Percentiles rank a stretch among this genome's conserved stretches.
These are phyloP conservation scores for Cenchrus purpureus DNA, from an alignment of 176 grass and related monocot species.

Conservation along the genomic window DNA sequence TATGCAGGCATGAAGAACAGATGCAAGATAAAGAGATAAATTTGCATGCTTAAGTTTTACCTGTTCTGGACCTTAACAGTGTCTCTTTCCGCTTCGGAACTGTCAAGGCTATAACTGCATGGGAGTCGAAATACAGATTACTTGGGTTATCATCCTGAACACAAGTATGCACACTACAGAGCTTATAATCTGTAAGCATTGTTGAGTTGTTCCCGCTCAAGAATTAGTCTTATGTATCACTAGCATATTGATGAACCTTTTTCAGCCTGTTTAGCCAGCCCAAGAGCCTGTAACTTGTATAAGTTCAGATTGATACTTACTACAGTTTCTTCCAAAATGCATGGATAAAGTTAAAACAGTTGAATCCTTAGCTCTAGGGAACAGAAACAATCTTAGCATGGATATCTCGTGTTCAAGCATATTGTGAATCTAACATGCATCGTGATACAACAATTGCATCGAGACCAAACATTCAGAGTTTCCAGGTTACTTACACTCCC, in stretches of 20 bases:
- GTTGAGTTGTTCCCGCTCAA: too few species aligned
- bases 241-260: not conserved
- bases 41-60: slow-evolving; percentile 38
- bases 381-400: not conserved
- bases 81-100: slow-evolving; percentile 73
- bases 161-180: not conserved
- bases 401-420: not conserved
- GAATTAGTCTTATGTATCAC: not conserved
- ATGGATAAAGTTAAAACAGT: not conserved
- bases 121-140: slow-evolving; percentile 29
- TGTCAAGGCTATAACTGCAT: slow-evolving; percentile 76
- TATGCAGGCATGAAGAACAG: not conserved
- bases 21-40: slow-evolving; percentile 13
- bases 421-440: slow-evolving; percentile 24
- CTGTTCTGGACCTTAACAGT: slow-evolving; percentile 62
- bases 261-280: not conserved
- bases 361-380: not conserved
- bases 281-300: not conserved
- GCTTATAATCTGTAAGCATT: not conserved
- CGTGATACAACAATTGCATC: not conserved
- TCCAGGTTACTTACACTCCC: slow-evolving; percentile 71
- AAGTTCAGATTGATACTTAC: not conserved
- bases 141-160: not conserved
- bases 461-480: slow-evolving; percentile 2
- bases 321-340: slow-evolving; percentile 13